Conservation (phyloP, 495 filamentous ascomycete genomes). For the Friedmanniomyces endolithicus region DNA sequence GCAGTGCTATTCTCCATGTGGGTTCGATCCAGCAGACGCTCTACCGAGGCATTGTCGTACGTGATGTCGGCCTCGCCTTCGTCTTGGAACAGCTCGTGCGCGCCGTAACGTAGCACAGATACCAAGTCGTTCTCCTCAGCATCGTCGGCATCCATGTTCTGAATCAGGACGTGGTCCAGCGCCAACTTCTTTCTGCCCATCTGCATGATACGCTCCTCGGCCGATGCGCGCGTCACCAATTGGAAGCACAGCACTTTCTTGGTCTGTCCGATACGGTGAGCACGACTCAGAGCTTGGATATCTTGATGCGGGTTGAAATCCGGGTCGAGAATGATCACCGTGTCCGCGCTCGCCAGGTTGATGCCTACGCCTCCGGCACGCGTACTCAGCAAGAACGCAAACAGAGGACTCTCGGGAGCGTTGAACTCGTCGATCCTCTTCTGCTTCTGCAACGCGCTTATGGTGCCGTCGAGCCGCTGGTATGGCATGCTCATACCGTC, state of each 20-base stretch:
- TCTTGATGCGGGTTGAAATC: constrained; percentile 99
- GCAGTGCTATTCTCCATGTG: constrained; percentile 59
- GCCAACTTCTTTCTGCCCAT: constrained; percentile 93
- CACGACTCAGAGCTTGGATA: constrained; percentile 85
- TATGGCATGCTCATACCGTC: constrained; percentile 54
- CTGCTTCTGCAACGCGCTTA: constrained; percentile 74
- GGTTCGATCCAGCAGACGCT: constrained; percentile 77
- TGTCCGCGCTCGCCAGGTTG: constrained; percentile 93
- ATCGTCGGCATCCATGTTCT: constrained; percentile 70
- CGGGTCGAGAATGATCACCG: constrained; percentile 94
- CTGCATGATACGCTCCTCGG: constrained; percentile 92
- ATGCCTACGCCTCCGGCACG: constrained; percentile 93
- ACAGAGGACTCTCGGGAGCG: constrained; percentile 63
- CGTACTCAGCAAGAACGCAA: constrained; percentile 85
- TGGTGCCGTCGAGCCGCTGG: constrained; percentile 73
- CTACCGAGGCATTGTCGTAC: constrained; percentile 70
- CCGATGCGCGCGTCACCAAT: constrained; percentile 73
- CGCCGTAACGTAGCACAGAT: constrained; percentile 78
- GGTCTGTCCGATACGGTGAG: constrained; percentile 89
- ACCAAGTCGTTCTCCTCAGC: constrained; percentile 66
- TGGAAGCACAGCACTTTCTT: constrained; percentile 94
- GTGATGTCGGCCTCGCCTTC: constrained; percentile 51
- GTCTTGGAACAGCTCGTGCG: constrained; percentile 72
- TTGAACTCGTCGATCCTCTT: constrained; percentile 90
- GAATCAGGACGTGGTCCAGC: constrained; percentile 84